Conservation (phyloP, 75 land plant genomes). For the Isoetes taiwanensis region DNA sequence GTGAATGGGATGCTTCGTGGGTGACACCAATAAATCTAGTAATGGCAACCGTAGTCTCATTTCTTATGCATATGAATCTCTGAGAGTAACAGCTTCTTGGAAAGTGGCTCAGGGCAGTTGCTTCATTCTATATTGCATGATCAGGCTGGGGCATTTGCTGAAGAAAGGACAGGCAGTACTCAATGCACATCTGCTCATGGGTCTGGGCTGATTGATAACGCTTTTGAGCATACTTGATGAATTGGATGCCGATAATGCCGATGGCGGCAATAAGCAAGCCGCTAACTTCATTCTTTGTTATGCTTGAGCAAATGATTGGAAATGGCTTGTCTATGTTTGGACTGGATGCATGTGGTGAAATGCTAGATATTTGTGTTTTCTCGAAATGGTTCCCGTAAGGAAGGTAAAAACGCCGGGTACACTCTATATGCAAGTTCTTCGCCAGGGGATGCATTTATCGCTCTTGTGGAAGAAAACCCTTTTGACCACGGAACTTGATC, state of each 20-base stretch:
- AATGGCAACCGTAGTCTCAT: too few relatives aligned
- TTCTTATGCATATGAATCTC: conserved; percentile 89
- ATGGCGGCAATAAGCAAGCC: conserved; percentile 26
- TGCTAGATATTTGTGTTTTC: conserved; percentile 65
- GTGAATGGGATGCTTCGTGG: conserved; percentile 57
- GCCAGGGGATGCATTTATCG: conserved; percentile 71
- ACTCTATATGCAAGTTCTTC: conserved; percentile 74
- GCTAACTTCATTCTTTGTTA: conserved; percentile 85
- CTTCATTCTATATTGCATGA: conserved; percentile 14
- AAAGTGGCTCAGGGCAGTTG: conserved; percentile 30
- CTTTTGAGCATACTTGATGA: conserved; percentile 31
- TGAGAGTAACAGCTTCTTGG: conserved; percentile 58
- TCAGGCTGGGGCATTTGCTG: conserved; percentile 25
- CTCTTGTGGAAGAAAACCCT: conserved; percentile 34
- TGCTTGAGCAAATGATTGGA: conserved; percentile 97
- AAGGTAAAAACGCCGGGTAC: conserved; percentile 58
- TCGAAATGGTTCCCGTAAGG: conserved; percentile 65
- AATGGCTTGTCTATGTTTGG: conserved; percentile 95
- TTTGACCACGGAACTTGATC: conserved; percentile 49
- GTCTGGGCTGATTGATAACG: conserved; percentile 18
- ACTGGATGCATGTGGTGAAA: conserved; percentile 90
- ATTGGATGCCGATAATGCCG: conserved; percentile 30
- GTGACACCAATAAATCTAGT: too few relatives aligned
- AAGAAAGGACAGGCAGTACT: conserved; percentile 29
- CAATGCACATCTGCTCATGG: conserved; percentile 30